Evolutionary conservation across 192 early-diverging fungal genomes (phyloP).

Genomic region (Oehlia diaphana): DNA sequence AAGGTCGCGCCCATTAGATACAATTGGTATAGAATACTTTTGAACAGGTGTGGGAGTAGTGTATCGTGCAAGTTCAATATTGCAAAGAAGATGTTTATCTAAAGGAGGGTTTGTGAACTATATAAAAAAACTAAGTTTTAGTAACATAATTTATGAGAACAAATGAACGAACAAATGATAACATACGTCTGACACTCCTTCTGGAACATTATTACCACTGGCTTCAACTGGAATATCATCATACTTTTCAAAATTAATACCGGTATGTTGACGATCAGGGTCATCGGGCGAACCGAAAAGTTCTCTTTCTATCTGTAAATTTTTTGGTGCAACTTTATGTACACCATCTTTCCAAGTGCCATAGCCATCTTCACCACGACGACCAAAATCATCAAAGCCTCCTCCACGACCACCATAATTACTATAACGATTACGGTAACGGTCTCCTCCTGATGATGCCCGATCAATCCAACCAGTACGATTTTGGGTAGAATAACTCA

Average conservation of each 20-base stretch:
- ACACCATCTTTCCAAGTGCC: slow-evolving; percentile 78
- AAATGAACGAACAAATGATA: background rate
- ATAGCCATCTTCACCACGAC: slow-evolving; percentile 44
- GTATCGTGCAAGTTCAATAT: slow-evolving; percentile 89
- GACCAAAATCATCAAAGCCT: background rate
- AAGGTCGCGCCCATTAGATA: slow-evolving; percentile 81
- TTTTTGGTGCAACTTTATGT: slow-evolving; percentile 75
- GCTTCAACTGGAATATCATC: slow-evolving; percentile 98
- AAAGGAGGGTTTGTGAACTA: slow-evolving; percentile 63
- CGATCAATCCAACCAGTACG: slow-evolving; percentile 41
- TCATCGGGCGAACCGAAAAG: slow-evolving; percentile 76
- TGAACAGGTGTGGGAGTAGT: slow-evolving; percentile 93
- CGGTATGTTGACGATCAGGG: slow-evolving; percentile 76
- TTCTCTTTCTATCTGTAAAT: slow-evolving; percentile 77
- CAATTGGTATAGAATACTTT: slow-evolving; percentile 87
- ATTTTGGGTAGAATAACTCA: slow-evolving; percentile 32
- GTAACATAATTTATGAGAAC: background rate
- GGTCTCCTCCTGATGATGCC: slow-evolving; percentile 36
- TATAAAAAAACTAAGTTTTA: background rate
- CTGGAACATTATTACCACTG: slow-evolving; percentile 67
- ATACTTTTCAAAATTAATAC: slow-evolving; percentile 99
- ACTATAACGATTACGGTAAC: slow-evolving; percentile 33
- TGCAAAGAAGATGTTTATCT: slow-evolving; percentile 84
- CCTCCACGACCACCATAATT: slow-evolving; percentile 33
- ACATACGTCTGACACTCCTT: slow-evolving; percentile 51